These are phyloP conservation scores for Barnettozyma pratensis DNA, from an alignment of 805 yeast species.

Conservation along the genomic window DNA sequence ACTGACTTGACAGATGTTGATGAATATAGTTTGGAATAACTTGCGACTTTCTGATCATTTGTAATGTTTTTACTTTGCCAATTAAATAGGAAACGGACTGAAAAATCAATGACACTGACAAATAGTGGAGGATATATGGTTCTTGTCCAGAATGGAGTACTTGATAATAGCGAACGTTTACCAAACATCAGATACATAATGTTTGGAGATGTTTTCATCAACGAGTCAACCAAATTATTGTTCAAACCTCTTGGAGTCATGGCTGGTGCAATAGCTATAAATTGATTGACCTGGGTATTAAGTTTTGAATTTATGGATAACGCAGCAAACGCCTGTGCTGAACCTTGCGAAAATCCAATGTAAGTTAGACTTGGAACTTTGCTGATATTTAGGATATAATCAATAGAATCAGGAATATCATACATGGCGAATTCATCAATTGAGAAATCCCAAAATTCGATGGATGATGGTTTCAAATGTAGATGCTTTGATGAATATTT, in stretches of 20 bases:
- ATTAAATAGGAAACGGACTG: constrained; percentile 57
- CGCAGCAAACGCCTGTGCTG: constrained; percentile 89
- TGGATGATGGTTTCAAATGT: constrained; percentile 21
- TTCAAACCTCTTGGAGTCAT: constrained; percentile 85
- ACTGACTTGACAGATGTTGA: constrained; percentile 77
- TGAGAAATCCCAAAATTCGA: constrained; percentile 82
- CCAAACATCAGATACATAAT: constrained; percentile 72
- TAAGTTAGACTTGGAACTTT: constrained; percentile 45
- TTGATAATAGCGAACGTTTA: constrained; percentile 65
- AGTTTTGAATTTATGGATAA: constrained; percentile 60
- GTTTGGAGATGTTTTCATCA: constrained; percentile 65
- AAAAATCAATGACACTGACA: constrained; percentile 57
- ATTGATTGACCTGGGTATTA: constrained; percentile 47
- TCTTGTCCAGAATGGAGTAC: constrained; percentile 66
- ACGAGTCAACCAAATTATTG: constrained; percentile 67
- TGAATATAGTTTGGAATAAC: constrained; percentile 78
- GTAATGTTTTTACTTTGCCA: constrained; percentile 70
- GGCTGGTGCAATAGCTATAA: constrained; percentile 90
- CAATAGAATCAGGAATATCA: constrained; percentile 82
- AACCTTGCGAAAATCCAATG: constrained; percentile 90
- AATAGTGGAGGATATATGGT: constrained; percentile 70
- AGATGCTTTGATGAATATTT: constrained; percentile 58
- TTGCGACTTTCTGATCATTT: constrained; percentile 57
- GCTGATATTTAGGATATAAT: constrained; percentile 59
- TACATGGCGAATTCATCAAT: constrained; percentile 87